These are phyloP conservation scores for Auriscalpium vulgare DNA, from an alignment of 768 basidiomycete species.

Conservation along the genomic window DNA sequence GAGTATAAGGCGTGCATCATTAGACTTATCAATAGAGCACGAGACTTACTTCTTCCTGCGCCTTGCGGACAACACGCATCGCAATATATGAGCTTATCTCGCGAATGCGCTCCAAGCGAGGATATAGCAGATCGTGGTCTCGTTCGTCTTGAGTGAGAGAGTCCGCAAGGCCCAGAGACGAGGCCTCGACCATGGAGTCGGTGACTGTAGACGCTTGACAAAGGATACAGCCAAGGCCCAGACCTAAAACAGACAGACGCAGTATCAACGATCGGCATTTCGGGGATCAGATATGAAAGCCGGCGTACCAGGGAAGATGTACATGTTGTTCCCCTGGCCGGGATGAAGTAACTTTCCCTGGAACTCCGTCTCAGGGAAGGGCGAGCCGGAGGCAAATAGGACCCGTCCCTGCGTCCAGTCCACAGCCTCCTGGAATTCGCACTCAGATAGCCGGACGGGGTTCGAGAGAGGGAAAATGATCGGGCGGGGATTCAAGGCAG, in stretches of 20 bases:
- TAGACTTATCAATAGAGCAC: conserved; percentile 10
- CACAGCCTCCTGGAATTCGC: conserved; percentile 71
- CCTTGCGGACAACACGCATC: conserved; percentile 64
- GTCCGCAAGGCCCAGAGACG: conserved; percentile 71
- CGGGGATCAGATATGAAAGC: not conserved
- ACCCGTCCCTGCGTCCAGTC: conserved; percentile 63
- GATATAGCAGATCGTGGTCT: conserved; percentile 65
- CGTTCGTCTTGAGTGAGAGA: conserved; percentile 67
- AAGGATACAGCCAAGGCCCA: conserved; percentile 77
- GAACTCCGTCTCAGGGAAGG: conserved; percentile 62
- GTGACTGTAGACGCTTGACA: conserved; percentile 62
- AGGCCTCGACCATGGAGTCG: conserved; percentile 84
- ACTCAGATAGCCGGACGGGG: conserved; percentile 76
- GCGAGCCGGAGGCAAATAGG: conserved; percentile 84
- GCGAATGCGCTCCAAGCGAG: conserved; percentile 74
- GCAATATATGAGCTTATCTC: conserved; percentile 80
- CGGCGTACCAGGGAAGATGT: conserved; percentile 59
- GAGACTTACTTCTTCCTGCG: conserved; percentile 56
- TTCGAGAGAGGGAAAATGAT: conserved; percentile 94
- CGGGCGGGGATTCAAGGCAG: conserved; percentile 68
- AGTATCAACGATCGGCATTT: not conserved
- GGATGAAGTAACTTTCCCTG: conserved; percentile 54
- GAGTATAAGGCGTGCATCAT: conserved; percentile 6
- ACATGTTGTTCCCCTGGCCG: conserved; percentile 95
- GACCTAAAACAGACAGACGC: conserved; percentile 32